Evolutionary conservation across 495 filamentous ascomycete genomes (phyloP), one percentile per base, ranked within the genome.

Genomic region (Podospora pseudocomata): DNA sequence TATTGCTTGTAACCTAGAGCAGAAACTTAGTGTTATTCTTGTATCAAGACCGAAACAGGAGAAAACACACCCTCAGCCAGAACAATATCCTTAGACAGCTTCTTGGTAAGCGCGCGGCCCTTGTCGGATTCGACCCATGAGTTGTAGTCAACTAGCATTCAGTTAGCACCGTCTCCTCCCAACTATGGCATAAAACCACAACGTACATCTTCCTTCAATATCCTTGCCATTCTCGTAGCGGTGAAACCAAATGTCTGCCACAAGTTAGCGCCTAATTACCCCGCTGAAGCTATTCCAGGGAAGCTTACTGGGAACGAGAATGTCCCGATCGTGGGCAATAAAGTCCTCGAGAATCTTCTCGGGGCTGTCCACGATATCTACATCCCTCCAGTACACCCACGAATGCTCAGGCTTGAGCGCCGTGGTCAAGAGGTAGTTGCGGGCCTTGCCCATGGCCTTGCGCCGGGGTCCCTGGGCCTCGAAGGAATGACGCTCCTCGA

Each of bases 331-430:
- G 73, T 98, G 95, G 56, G 93, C 91, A 65, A 95, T 91, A 74
- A 98, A 96, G 75, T 99, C 94, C 82, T 99, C 92, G 23, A 99
- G 81, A 65, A 99, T 97, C 69, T 86, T 89, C 53, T 83, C 82
- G 5, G 96, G 93, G 76, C 91, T 96, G 71, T 99, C 95, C 28
- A 89, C 85, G 73, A 99, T 97, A 80, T 99, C 95, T 32, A 97
- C 93, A 76, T 99, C 95, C 66, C 96, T 88, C 95, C 95, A 99
- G 78, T 97, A 98, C 27, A 99, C 96, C 95, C 95, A 99, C 7
- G 92, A 94, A 77, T 99, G 95, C 66, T 97, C 92, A 2, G 93
- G 85, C 82, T 94, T 96, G 70, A 99, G 77, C 27, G 95, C 89
- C 0, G 92, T 86, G 61, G 88, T 87, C 13, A 99, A 88, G 26